Base-by-base conservation (phyloP, 768 basidiomycete species). In the Lactarius hengduanensis region DNA sequence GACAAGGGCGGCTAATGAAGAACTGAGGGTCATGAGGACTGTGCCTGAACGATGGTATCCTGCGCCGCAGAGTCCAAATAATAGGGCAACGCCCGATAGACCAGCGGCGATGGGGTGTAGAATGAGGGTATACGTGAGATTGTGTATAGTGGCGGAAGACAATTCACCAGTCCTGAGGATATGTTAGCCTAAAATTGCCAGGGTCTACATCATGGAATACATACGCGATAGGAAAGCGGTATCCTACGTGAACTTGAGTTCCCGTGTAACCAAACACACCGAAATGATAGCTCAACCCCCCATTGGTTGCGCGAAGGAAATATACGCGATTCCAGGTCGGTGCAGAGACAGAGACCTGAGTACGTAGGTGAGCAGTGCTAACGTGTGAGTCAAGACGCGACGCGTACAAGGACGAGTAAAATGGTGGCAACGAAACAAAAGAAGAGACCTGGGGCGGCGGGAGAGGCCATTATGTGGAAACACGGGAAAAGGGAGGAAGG, bases 211-310 rank as follows among this genome's bases (percentile, higher is more conserved):
- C 36, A 64, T 9, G 56, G 30, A 5, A 22, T 11, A 78, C 84
- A 36, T 74, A 86, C 86, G 76, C 74, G 72, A 85, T 79, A 28
- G 76, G 73, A 72, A 86, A 81, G 60, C 75, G 69, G 65, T 91
- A 94, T 20, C 92, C 92, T 62, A 94, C 76, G 22, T 74, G 72
- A 4, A 76, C 73, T 22, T 72, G 57, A 20, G 83, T 83, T 20
- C 87, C 88, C 16, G 89, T 90, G 76, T 80, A 86, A 4, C 92
- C 92, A 73, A 92, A 91, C n/a, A 88, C 83, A 71, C 92, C 92
- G 71, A 87, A 93, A 67, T 81, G 81, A 64, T 78, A 78, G 71
- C 77, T 66, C 16, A 59, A n/a, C 28, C 74, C 73, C 5, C 77
- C 79, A 13, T 73, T 68, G 9, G 77, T 78, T 28, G 84, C 84